Evolutionary conservation across 768 basidiomycete genomes (phyloP), one percentile per base, ranked within the genome.

Genomic region (Tylopilus subfusipes): DNA sequence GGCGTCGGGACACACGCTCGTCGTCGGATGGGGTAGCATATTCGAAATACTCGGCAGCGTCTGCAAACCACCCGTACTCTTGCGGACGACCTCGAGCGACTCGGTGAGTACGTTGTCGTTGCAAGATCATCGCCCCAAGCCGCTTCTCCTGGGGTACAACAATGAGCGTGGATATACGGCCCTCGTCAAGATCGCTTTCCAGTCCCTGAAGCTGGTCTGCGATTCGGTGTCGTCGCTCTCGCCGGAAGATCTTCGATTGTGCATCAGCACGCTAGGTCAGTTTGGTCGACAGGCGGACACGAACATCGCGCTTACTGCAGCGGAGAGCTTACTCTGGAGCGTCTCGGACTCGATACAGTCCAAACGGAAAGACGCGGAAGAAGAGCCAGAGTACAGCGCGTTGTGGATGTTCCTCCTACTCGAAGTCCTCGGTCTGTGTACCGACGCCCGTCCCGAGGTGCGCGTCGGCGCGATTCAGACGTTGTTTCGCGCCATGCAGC

Each of bases 381-480:
- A 84, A 58, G 85, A 79, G 48, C 72, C 84, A 0, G 83, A 85
- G 60, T 93, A 92, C 63, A 91, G 85, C 63, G 82, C 83, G 2
- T 72, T 98, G n/a, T 99, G 96, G 96, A 91, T 97, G 83, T 88
- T 86, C 70, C 80, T 98, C 6, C 75, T 98, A 3, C 74, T 85
- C 7, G 90, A 94, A 68, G 82, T 98, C 3, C 78, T 95, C 4
- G 85, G 85, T 1, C 75, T 98, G 2, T 93, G 91, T 57, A 81
- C 83, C 3, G 96, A 98, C 63, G 65, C 79, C 0, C 81, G 96
- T 30, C 84, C 87, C 19, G 95, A 99, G 66, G 93, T 96, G 1
- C 82, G 95, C 18, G 88, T 90, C 59, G 93, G 93, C 1, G 94
- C 96, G 11, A 95, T 98, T 42, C 94, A 97, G 70, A 98, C 95